These are phyloP conservation scores for Uronychia binucleata DNA, from an alignment of 73 alveolate species.

Conservation along the genomic window DNA sequence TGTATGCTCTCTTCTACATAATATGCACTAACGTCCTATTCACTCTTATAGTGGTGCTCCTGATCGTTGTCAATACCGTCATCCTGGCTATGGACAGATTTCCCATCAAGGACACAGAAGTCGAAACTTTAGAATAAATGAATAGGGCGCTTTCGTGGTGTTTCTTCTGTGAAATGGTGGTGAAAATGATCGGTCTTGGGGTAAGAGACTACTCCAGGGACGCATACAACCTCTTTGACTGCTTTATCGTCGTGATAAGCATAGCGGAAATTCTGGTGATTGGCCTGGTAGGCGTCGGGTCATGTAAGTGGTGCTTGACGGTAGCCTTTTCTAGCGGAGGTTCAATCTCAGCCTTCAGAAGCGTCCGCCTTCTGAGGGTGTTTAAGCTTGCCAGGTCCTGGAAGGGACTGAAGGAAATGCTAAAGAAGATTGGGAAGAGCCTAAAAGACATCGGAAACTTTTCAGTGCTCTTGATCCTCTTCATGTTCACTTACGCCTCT, in stretches of 20 bases:
- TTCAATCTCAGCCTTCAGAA: constrained; percentile 64
- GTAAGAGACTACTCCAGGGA: constrained; percentile 60
- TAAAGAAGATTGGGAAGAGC: constrained; percentile 32
- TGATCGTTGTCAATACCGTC: constrained; percentile 45
- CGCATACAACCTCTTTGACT: constrained; percentile 66
- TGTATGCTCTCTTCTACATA: background rate
- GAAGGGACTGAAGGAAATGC: constrained; percentile 42
- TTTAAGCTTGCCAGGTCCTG: constrained; percentile 47
- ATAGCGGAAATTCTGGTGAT: constrained; percentile 52
- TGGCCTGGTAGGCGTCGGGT: constrained; percentile 16
- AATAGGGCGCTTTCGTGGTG: constrained; percentile 9
- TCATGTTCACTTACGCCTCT: constrained; percentile 50
- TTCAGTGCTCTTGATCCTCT: constrained; percentile 43
- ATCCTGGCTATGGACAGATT: constrained; percentile 43
- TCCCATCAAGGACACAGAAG: constrained; percentile 7
- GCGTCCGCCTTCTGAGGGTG: constrained; percentile 65
- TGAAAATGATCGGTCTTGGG: constrained; percentile 70
- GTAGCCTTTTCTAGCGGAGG: constrained; percentile 29
- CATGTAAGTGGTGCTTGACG: constrained; percentile 23
- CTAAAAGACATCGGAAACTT: constrained; percentile 29
- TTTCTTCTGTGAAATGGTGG: constrained; percentile 55
- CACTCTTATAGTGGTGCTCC: background rate
- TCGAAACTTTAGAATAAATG: background rate
- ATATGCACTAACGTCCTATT: background rate
- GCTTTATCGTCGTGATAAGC: constrained; percentile 39